Percentiles rank a stretch among this genome's conserved stretches.
Conservation (phyloP, 2,329 filamentous ascomycete genomes). For the Rugonectria rugulosa region DNA sequence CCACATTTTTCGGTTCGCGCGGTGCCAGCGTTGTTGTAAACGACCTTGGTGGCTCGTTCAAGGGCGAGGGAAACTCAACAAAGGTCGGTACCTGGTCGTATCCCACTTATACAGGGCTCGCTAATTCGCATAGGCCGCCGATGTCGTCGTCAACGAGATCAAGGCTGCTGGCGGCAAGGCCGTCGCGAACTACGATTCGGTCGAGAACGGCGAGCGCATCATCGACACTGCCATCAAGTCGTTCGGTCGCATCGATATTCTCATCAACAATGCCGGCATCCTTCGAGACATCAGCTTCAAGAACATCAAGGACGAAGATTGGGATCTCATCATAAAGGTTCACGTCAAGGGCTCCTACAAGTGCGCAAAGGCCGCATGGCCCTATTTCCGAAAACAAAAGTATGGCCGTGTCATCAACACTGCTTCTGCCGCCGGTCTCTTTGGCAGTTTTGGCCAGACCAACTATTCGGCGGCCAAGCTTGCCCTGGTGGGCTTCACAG, state of each 20-base stretch:
- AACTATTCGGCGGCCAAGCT: constrained; percentile 99
- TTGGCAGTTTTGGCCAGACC: constrained; percentile 93
- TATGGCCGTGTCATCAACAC: constrained; percentile 97
- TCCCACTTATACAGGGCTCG: not conserved
- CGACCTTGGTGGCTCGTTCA: constrained; percentile 91
- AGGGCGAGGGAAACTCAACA: constrained; percentile 86
- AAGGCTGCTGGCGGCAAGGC: constrained; percentile 91
- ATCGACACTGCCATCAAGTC: constrained; percentile 85
- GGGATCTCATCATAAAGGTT: constrained; percentile 93
- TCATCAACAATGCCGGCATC: constrained; percentile 98
- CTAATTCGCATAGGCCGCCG: constrained; percentile 69
- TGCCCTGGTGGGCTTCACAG: constrained; percentile 93
- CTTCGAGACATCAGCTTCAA: constrained; percentile 96
- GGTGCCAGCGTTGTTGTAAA: constrained; percentile 97
- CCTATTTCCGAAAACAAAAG: constrained; percentile 98
- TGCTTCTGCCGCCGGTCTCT: constrained; percentile 92
- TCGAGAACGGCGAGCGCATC: constrained; percentile 92
- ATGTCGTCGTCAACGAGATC: constrained; percentile 84
- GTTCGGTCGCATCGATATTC: constrained; percentile 88
- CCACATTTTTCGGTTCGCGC: constrained; percentile 88
- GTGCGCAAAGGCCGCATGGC: constrained; percentile 93
- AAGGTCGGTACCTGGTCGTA: constrained; percentile 66
- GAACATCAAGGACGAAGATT: constrained; percentile 97
- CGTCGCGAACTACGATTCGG: constrained; percentile 95
- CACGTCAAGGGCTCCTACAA: constrained; percentile 96